Evolutionary conservation across 768 basidiomycete species (phyloP).

Genomic region (Ramaria sp.): DNA sequence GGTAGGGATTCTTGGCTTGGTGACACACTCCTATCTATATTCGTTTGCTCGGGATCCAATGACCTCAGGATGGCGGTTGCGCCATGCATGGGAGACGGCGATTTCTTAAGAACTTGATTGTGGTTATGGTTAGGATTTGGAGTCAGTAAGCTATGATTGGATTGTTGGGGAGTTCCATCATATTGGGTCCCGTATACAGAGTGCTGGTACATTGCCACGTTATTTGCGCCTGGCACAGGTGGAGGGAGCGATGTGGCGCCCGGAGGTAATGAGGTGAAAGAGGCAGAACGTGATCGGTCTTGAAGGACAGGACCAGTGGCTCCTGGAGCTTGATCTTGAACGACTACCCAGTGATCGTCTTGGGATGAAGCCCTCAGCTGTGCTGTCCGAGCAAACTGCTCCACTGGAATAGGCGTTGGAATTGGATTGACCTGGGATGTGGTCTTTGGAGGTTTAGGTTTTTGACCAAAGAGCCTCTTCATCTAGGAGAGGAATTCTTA

Average conservation of each 20-base stretch:
- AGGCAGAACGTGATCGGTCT: neutral
- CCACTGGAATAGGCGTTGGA: conserved; percentile 4
- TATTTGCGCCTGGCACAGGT: neutral
- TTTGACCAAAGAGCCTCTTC: conserved; percentile 6
- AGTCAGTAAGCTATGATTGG: neutral
- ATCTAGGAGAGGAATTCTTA: neutral
- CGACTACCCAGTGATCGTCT: conserved; percentile 1
- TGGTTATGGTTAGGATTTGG: neutral
- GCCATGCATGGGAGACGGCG: neutral
- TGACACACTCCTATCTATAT: neutral
- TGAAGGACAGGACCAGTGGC: neutral
- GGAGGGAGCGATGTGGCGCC: neutral
- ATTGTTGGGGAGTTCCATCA: neutral
- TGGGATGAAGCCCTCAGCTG: neutral
- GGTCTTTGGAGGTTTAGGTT: conserved; percentile 3
- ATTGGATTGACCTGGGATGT: neutral
- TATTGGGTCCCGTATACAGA: neutral
- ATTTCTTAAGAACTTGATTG: neutral
- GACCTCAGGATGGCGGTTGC: conserved; percentile 2
- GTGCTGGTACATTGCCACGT: neutral
- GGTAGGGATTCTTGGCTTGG: conserved; percentile 3
- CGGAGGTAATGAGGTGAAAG: conserved; percentile 2
- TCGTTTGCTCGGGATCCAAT: conserved; percentile 2
- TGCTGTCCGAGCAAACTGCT: conserved; percentile 2
- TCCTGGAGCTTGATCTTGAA: neutral